A percentile compares a stretch with the other conserved stretches of the same genome.
Evolutionary conservation across 768 basidiomycete genomes (phyloP).

Genomic region (Tylopilus sp.): DNA sequence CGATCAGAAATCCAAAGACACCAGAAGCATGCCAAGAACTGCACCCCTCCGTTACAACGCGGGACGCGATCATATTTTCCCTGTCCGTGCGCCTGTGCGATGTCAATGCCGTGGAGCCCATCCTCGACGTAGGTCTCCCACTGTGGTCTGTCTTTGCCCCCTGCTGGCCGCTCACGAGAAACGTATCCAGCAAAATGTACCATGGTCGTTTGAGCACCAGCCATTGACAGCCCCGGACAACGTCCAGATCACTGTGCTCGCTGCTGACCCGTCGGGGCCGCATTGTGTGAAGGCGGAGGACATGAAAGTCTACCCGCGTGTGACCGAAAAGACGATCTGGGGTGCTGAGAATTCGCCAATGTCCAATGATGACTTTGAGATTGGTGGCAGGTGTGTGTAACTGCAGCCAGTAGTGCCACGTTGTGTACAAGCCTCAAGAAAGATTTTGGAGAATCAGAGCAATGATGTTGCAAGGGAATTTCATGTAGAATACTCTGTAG

Average conservation of each 20-base stretch:
- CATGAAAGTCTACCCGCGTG: constrained; percentile 4
- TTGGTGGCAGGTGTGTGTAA: too few relatives aligned
- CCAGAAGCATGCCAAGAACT: neutral
- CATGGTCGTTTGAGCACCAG: constrained; percentile 20
- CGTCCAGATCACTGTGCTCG: constrained; percentile 10
- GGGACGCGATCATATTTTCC: neutral
- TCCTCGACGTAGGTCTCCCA: constrained; percentile 10
- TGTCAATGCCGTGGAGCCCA: constrained; percentile 1
- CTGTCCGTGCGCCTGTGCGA: constrained; percentile 6
- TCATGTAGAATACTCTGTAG: too few relatives aligned
- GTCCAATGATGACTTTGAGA: too few relatives aligned
- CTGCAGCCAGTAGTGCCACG: too few relatives aligned
- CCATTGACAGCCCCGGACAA: constrained; percentile 5
- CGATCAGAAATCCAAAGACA: neutral
- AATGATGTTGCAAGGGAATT: too few relatives aligned
- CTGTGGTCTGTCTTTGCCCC: neutral
- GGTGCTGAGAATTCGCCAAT: neutral
- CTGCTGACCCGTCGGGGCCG: constrained; percentile 10
- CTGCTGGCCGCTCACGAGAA: neutral
- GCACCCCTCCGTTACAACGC: neutral
- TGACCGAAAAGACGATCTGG: constrained; percentile 2
- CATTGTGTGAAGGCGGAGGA: constrained; percentile 1
- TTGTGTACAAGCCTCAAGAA: too few relatives aligned
- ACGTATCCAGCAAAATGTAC: constrained; percentile 16
- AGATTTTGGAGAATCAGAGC: too few relatives aligned